These are phyloP conservation scores for Crassisporium funariophilum DNA, from an alignment of 768 basidiomycete genomes.

Conservation along the genomic window DNA sequence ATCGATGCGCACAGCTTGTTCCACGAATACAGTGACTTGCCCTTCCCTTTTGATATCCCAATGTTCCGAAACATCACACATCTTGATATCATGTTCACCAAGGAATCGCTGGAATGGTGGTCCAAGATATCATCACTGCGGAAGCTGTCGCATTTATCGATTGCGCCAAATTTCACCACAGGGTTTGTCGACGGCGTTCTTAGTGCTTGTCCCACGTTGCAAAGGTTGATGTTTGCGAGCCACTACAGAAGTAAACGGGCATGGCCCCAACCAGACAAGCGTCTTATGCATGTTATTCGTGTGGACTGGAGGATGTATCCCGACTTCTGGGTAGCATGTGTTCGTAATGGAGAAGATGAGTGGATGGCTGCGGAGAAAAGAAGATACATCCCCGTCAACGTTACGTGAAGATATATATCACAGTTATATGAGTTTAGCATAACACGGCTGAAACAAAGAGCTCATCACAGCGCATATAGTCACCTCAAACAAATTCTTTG, in stretches of 20 bases:
- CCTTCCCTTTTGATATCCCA: conserved; percentile 11
- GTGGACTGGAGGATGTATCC: conserved; percentile 14
- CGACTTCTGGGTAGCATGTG: conserved; percentile 20
- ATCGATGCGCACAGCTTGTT: conserved; percentile 17
- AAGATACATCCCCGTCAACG: too few species aligned
- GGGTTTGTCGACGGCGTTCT: conserved; percentile 12
- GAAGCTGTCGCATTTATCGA: conserved; percentile 18
- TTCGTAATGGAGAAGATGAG: conserved; percentile 19
- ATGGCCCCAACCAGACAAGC: conserved; percentile 11
- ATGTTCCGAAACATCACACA: conserved; percentile 18
- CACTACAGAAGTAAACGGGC: too few species aligned
- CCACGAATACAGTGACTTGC: conserved; percentile 8
- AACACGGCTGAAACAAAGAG: too few species aligned
- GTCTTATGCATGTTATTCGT: conserved; percentile 18
- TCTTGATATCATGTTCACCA: conserved; percentile 21
- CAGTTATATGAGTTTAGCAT: too few species aligned
- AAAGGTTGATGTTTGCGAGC: background rate
- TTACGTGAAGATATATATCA: too few species aligned
- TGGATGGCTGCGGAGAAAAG: conserved; percentile 20
- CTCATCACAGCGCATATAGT: too few species aligned
- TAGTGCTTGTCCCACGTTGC: conserved; percentile 15
- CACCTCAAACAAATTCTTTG: too few species aligned
- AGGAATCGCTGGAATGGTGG: conserved; percentile 18
- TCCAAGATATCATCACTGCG: too few species aligned
- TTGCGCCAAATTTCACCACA: conserved; percentile 10